Percentiles rank a stretch among this genome's conserved stretches.
phyloP scores from a whole-genome alignment of 257 asterid genomes.

The Nicotiana undulata region DNA sequence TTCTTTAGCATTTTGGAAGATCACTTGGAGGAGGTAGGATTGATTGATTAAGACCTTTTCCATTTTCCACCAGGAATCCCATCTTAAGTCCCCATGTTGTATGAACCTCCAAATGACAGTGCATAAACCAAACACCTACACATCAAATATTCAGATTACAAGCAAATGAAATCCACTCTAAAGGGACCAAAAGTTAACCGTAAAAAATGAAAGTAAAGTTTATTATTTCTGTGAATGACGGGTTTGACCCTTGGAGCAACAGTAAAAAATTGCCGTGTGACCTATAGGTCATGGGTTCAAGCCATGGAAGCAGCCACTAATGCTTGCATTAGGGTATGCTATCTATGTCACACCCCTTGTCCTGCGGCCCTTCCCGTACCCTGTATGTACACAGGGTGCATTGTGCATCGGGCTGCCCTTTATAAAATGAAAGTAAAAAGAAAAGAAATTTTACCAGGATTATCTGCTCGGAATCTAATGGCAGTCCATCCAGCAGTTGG shows the following conservation, averaged over 20 bases:
- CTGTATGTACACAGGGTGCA: too few species aligned
- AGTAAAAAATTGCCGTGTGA: too few species aligned
- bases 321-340: too few species aligned
- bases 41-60: slow-evolving; percentile 46
- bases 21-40: slow-evolving; percentile 57
- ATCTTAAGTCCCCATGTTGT: slow-evolving; percentile 83
- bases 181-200: background rate
- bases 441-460: slow-evolving; percentile 45
- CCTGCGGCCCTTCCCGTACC: too few species aligned
- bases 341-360: too few species aligned
- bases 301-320: too few species aligned
- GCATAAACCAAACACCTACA: slow-evolving; percentile 72
- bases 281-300: too few species aligned
- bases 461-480: slow-evolving; percentile 61
- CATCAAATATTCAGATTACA: background rate
- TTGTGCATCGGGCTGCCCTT: too few species aligned
- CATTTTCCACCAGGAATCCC: slow-evolving; percentile 69
- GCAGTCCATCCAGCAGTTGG: slow-evolving; percentile 73
- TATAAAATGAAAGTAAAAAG: background rate
- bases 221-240: too few species aligned
- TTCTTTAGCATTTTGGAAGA: slow-evolving; percentile 52
- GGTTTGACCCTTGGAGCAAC: too few species aligned
- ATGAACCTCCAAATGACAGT: slow-evolving; percentile 75
- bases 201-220: background rate
- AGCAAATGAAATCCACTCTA: background rate